phyloP scores from a whole-genome alignment of 108 stramenopile species.

The Skeletonema tropicum region DNA sequence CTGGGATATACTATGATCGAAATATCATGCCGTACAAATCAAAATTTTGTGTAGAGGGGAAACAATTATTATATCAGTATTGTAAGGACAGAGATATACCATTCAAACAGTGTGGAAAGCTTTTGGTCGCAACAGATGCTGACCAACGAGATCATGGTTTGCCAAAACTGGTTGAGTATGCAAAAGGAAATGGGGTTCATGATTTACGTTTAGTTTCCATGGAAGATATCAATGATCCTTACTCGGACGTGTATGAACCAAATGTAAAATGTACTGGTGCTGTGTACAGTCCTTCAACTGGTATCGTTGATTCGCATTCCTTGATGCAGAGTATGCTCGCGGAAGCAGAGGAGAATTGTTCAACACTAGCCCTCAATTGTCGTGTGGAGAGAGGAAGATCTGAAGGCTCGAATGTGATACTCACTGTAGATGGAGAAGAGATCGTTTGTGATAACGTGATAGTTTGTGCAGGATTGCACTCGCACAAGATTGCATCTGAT shows the following conservation, averaged over 20 bases:
- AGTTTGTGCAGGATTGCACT: constrained; percentile 71
- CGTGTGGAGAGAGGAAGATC: constrained; percentile 54
- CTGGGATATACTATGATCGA: constrained; percentile 78
- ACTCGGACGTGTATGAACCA: constrained; percentile 59
- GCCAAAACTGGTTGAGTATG: constrained; percentile 33
- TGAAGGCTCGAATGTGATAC: constrained; percentile 14
- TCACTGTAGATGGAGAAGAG: constrained; percentile 54
- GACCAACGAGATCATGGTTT: constrained; percentile 45
- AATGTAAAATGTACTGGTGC: constrained; percentile 63
- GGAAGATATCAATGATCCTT: constrained; percentile 51
- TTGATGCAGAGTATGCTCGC: constrained; percentile 66
- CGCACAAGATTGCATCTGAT: constrained; percentile 55
- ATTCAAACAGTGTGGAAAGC: constrained; percentile 65
- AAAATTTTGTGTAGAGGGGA: constrained; percentile 79
- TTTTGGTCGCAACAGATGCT: constrained; percentile 73
- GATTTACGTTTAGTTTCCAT: constrained; percentile 60
- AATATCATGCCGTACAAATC: constrained; percentile 64
- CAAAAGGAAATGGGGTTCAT: constrained; percentile 65
- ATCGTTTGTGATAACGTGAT: constrained; percentile 69
- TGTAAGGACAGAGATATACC: constrained; percentile 61
- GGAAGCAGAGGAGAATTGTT: constrained; percentile 74
- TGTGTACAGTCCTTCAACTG: constrained; percentile 81
- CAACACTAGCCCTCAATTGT: constrained; percentile 60
- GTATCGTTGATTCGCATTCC: constrained; percentile 79
- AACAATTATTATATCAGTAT: constrained; percentile 74